A percentile compares a stretch with the other conserved stretches of the same genome.
These are phyloP conservation scores for Suhomyces maxii DNA, from an alignment of 1,139 yeast genomes.

Conservation along the genomic window DNA sequence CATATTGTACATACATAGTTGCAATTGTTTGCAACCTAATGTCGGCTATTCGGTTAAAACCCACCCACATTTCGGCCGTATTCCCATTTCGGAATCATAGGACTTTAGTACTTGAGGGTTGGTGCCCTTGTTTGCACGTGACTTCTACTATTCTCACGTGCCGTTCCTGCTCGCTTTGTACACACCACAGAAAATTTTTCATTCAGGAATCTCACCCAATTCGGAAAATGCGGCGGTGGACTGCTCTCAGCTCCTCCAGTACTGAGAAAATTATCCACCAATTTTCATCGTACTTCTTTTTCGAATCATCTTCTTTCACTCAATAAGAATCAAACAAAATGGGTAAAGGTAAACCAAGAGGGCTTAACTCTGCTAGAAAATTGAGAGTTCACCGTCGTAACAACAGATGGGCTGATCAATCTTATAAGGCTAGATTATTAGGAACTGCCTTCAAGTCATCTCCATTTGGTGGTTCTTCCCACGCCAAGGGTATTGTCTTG, in stretches of 20 bases:
- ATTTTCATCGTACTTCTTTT: slow-evolving; percentile 10
- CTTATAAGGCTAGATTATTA: slow-evolving; percentile 97
- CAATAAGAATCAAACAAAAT: slow-evolving; percentile 30
- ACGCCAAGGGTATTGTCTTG: slow-evolving; percentile 99
- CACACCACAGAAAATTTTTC: slow-evolving; percentile 8
- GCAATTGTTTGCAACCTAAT: too few species aligned
- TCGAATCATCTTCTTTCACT: slow-evolving; percentile 10
- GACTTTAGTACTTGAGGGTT: not conserved
- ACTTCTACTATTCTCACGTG: not conserved
- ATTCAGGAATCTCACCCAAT: not conserved
- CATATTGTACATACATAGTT: too few species aligned
- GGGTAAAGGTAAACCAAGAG: slow-evolving; percentile 97
- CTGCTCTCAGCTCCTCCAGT: not conserved
- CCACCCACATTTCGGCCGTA: too few species aligned
- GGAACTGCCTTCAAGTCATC: slow-evolving; percentile 99
- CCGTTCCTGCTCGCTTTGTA: not conserved
- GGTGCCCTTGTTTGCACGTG: slow-evolving; percentile 1
- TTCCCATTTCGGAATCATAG: too few species aligned
- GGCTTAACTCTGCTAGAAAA: slow-evolving; percentile 99
- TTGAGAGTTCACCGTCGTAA: slow-evolving; percentile 99
- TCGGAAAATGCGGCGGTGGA: slow-evolving; percentile 8
- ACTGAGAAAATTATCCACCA: slow-evolving; percentile 9
- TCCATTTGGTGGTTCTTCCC: slow-evolving; percentile 99
- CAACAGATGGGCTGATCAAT: slow-evolving; percentile 99
- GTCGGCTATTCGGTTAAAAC: not conserved